Conservation (phyloP, 352 stramenopile species). For the Globisporangium splendens region DNA sequence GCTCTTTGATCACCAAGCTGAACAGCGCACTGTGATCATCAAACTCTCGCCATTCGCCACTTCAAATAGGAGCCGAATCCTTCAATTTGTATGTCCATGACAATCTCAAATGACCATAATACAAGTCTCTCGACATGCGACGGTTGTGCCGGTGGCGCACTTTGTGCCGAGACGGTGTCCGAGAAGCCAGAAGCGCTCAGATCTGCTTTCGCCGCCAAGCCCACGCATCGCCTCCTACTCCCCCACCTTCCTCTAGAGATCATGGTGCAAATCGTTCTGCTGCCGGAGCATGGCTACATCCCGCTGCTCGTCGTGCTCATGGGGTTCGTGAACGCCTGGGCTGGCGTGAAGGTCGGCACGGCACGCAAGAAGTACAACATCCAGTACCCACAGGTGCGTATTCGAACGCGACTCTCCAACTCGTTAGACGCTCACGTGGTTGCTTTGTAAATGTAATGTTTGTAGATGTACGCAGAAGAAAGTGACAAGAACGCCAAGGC, state of each 20-base stretch:
- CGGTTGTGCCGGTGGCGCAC: neutral
- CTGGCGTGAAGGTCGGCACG: conserved; percentile 43
- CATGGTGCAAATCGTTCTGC: conserved; percentile 39
- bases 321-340: conserved; percentile 56
- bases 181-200: too few relatives aligned
- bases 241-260: neutral
- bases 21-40: too few relatives aligned
- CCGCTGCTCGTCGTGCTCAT: conserved; percentile 51
- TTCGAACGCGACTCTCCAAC: neutral
- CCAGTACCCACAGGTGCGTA: conserved; percentile 44
- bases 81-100: neutral
- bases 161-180: neutral
- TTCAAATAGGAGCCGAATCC: neutral
- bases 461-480: conserved; percentile 86
- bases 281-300: conserved; percentile 61
- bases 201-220: neutral
- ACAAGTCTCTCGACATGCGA: neutral
- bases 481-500: conserved; percentile 85
- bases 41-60: neutral
- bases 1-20: too few relatives aligned
- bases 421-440: neutral
- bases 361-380: conserved; percentile 70
- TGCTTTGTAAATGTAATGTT: neutral
- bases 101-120: neutral
- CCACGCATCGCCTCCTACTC: neutral